Conservation (phyloP, 345 rosid species). For the Erodium maritimum region DNA sequence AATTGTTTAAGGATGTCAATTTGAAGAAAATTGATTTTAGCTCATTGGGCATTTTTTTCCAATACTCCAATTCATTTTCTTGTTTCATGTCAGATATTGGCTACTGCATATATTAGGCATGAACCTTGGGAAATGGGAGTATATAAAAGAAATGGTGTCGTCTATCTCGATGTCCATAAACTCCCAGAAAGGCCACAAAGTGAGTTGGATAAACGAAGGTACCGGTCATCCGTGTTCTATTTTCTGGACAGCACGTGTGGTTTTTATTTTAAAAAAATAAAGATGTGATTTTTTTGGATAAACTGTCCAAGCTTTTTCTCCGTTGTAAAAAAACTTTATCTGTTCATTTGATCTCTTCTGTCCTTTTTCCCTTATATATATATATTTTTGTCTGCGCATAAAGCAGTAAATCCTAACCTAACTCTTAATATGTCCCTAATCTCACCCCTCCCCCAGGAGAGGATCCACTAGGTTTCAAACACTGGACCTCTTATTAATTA, state of each 20-base stretch:
- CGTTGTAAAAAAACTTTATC: too few species aligned
- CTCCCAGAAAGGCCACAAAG: slow-evolving; percentile 75
- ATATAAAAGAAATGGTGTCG: slow-evolving; percentile 88
- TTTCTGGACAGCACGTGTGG: background rate
- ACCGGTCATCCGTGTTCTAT: slow-evolving; percentile 9
- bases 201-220: slow-evolving; percentile 87
- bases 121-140: slow-evolving; percentile 99
- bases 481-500: too few species aligned
- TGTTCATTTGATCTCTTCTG: too few species aligned
- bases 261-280: background rate
- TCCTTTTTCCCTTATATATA: too few species aligned
- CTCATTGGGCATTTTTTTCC: background rate
- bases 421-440: too few species aligned
- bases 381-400: too few species aligned
- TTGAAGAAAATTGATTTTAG: background rate
- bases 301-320: too few species aligned
- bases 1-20: too few species aligned
- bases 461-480: too few species aligned
- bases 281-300: background rate
- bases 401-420: too few species aligned
- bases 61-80: background rate
- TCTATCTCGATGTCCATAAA: slow-evolving; percentile 90
- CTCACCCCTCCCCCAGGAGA: too few species aligned
- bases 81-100: slow-evolving; percentile 50
- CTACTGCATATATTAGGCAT: slow-evolving; percentile 67